Evolutionary conservation across 192 early-diverging fungal genomes (phyloP), one percentile per base, ranked within the genome.

Genomic region (Backusella tuberculispora): DNA sequence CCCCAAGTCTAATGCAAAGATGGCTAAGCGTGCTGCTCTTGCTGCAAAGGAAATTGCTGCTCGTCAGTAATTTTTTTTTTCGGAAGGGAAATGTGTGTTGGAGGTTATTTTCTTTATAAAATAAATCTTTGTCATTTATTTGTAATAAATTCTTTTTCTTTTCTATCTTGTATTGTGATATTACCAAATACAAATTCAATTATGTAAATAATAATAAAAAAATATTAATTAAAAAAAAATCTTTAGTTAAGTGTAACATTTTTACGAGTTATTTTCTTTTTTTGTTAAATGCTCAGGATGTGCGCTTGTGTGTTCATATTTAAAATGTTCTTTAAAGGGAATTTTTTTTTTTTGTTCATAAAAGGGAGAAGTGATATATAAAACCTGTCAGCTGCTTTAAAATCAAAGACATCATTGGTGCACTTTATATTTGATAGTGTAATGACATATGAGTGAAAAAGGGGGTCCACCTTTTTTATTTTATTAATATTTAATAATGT

Each of bases 1-100:
- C 76, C 83, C 82, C 86, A 97, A 97, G 90, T 94, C 95, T 81
- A 83, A 93, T 83, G 90, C 92, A 83, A 90, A 88, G 89, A 92
- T 89, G 75, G 78, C 84, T 83, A 94, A 93, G 88, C 87, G 89
- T 72, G 90, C 92, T 76, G 87, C 86, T 76, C 81, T 85, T 64
- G 83, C 77, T 53, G 81, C 81, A 44, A 76, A 78, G 66, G 81
- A 83, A 53, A 78, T 83, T 71, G 81, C 81, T 74, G 81, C 81
- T 41, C 81, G 81, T 50, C 77, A 78, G 65, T 83, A 83, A 78
- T 34, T 34, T 60, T 8, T 21, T 26, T 60, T 24, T 60, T 13
- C n/a, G n/a, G n/a, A n/a, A n/a, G n/a, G n/a, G n/a, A n/a, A n/a
- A n/a, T n/a, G n/a, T n/a, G n/a, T n/a, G n/a, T n/a, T n/a, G n/a